phyloP scores from a whole-genome alignment of 2,329 filamentous ascomycete species.

The Verticillium nubilum region DNA sequence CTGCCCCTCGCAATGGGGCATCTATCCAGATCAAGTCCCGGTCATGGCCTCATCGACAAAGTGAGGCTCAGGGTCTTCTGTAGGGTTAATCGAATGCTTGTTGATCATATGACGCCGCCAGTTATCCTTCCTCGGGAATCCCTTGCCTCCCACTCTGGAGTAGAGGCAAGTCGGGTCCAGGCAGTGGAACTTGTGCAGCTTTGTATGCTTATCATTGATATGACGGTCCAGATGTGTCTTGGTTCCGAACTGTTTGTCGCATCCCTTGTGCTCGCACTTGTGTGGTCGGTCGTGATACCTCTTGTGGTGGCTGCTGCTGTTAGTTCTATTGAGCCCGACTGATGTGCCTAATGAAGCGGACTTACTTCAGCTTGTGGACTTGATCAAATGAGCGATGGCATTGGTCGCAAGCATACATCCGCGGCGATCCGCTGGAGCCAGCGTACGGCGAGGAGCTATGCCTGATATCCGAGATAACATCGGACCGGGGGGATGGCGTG shows the following conservation, averaged over 20 bases:
- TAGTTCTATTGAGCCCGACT: background rate
- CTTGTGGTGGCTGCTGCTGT: slow-evolving; percentile 45
- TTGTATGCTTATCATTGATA: slow-evolving; percentile 56
- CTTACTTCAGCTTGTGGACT: slow-evolving; percentile 54
- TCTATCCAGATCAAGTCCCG: slow-evolving; percentile 2
- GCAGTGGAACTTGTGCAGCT: slow-evolving; percentile 56
- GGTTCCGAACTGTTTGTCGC: slow-evolving; percentile 53
- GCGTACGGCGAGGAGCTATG: slow-evolving; percentile 28
- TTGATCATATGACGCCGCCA: slow-evolving; percentile 59
- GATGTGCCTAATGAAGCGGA: background rate
- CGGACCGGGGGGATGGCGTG: slow-evolving; percentile 34
- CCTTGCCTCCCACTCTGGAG: slow-evolving; percentile 50
- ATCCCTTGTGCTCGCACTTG: slow-evolving; percentile 46
- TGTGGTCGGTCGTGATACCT: slow-evolving; percentile 57
- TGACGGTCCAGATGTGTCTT: slow-evolving; percentile 58
- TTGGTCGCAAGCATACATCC: slow-evolving; percentile 31
- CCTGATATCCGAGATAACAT: slow-evolving; percentile 27
- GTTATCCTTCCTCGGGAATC: slow-evolving; percentile 57
- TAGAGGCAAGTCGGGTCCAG: slow-evolving; percentile 48
- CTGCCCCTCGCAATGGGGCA: background rate
- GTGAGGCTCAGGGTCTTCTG: slow-evolving; percentile 14
- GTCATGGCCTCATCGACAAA: slow-evolving; percentile 13
- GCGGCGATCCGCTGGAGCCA: slow-evolving; percentile 15
- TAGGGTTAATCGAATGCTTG: slow-evolving; percentile 40
- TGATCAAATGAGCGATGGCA: slow-evolving; percentile 47